Base-by-base conservation (phyloP, 331 rosid genomes). In the Saraca asoca region DNA sequence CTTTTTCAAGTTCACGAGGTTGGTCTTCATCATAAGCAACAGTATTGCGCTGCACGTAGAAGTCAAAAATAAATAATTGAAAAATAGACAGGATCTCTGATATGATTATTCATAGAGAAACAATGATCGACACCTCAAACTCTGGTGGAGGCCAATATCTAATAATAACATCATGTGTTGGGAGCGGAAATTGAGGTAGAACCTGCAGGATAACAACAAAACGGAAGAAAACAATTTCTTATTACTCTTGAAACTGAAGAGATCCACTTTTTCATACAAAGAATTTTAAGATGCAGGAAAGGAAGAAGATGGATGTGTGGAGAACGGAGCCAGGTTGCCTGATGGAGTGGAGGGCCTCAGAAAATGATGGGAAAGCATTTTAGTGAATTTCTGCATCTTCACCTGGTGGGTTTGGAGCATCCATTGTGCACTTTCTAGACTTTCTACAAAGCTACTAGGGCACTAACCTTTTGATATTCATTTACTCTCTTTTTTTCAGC, bases 1-100 rank as follows among this genome's bases (percentile, higher is more conserved):
- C 91, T 63, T 86, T 72, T 73, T 82, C 91, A 48, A 57, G 58
- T 74, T 71, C 94, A 42, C 88, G 91, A 34, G 75, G 87, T 51
- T 82, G 98, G 74, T 66, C 84, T 82, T 93, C 98, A 62, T 87
- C 90, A 57, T 79, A 90, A 81, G 95, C 96, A 62, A 93, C 98
- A 55, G 85, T 75, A 67, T 87, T 87, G 43, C 94, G 91, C 98
- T 93, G 94, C 80, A 80, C 56, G 68, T 59, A 62, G 69, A 83
- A 68, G 7, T 62, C 54, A 51, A 49, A 53, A 9, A 7, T 24
- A 24, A 24, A 24, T 24, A 24, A 24, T 48, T 63, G 51, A 55
- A 18, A 46, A 64, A 74, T 62, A 24, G 41, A 50, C 33, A 62
- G 46, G 65, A 66, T 6, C 13, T 17, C 45, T 49, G 66, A 68